These are phyloP conservation scores for Penicillium nucicola DNA, from an alignment of 495 filamentous ascomycete species.

Conservation along the genomic window DNA sequence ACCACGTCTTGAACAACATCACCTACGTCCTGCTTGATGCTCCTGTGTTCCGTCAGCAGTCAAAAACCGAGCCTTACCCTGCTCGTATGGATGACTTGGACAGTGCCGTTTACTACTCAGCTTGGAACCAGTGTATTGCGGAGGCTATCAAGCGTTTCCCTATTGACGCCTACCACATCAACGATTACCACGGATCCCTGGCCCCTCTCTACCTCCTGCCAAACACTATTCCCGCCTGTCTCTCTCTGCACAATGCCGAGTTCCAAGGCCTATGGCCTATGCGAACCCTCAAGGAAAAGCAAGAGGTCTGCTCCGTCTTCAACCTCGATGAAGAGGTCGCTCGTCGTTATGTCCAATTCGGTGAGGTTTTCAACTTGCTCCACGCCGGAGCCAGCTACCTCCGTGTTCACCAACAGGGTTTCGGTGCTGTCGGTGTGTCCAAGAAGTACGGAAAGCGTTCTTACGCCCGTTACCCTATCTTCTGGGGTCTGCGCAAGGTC, in stretches of 20 bases:
- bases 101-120: constrained; percentile 67
- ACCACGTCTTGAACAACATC: constrained; percentile 64
- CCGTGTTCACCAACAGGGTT: constrained; percentile 70
- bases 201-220: constrained; percentile 71
- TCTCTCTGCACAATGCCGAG: constrained; percentile 65
- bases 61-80: constrained; percentile 66
- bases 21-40: constrained; percentile 71
- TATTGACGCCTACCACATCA: constrained; percentile 75
- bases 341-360: constrained; percentile 53
- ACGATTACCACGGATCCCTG: constrained; percentile 74
- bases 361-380: constrained; percentile 68
- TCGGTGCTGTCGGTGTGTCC: constrained; percentile 71
- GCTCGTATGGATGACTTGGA: constrained; percentile 73
- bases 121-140: constrained; percentile 71
- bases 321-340: constrained; percentile 47
- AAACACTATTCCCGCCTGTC: constrained; percentile 43
- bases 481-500: constrained; percentile 71
- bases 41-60: constrained; percentile 68
- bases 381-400: constrained; percentile 72
- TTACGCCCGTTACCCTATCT: constrained; percentile 72
- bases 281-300: constrained; percentile 61
- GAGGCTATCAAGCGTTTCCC: constrained; percentile 58
- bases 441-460: constrained; percentile 73
- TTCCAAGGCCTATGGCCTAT: constrained; percentile 78
- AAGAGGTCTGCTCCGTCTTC: constrained; percentile 70